Percentiles rank a stretch among this genome's conserved stretches.
These are phyloP conservation scores for Apiotrichum veenhuisii DNA, from an alignment of 1,284 basidiomycete genomes.

Conservation along the genomic window DNA sequence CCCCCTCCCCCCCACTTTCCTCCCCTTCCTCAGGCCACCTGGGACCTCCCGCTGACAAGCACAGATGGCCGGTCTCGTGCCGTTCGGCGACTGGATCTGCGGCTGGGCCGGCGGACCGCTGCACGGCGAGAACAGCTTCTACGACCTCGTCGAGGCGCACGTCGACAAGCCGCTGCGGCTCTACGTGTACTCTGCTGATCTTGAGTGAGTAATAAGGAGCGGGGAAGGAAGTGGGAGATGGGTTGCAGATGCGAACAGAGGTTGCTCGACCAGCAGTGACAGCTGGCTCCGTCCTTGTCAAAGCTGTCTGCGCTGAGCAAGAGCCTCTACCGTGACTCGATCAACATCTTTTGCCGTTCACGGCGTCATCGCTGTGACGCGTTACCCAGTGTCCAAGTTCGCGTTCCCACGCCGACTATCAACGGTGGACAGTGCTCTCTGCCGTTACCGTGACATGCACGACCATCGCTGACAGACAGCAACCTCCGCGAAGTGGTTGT, in stretches of 20 bases:
- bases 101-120: conserved; percentile 94
- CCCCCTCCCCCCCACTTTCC: background rate
- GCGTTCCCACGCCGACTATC: no score
- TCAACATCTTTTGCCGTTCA: no score
- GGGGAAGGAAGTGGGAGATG: background rate
- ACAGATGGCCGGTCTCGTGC: conserved; percentile 61
- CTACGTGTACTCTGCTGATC: conserved; percentile 13
- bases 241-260: background rate
- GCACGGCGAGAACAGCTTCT: conserved; percentile 91
- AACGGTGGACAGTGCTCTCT: no score
- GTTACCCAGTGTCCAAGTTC: no score
- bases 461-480: conserved; percentile 51
- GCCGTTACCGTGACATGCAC: background rate
- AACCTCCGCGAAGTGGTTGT: conserved; percentile 85
- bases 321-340: no score
- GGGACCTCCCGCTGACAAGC: conserved; percentile 3
- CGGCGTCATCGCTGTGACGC: no score
- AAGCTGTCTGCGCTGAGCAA: no score
- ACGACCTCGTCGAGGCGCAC: conserved; percentile 94
- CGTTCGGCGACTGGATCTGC: conserved; percentile 82
- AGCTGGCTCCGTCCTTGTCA: no score
- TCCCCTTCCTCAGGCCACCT: no score
- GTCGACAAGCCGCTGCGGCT: conserved; percentile 62
- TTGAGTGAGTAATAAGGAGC: conserved; percentile 58
- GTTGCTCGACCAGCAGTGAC: no score